Percentiles rank a stretch among this genome's conserved stretches.
These are phyloP conservation scores for Metschnikowia cubensis DNA, from an alignment of 805 yeast species.

Conservation along the genomic window DNA sequence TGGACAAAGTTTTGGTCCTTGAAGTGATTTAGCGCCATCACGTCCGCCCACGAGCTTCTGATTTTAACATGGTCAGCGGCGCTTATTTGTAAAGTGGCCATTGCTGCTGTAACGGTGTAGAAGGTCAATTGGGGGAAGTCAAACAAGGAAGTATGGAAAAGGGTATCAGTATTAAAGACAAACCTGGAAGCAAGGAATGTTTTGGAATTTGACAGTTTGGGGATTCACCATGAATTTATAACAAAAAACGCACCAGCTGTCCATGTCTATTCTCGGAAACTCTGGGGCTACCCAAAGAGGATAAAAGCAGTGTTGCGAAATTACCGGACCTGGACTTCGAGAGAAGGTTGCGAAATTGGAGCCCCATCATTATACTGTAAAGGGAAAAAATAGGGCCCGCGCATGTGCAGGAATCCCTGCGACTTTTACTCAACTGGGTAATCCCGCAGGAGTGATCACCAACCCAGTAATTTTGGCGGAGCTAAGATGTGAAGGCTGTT, in stretches of 20 bases:
- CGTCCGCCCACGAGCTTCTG: conserved; percentile 32
- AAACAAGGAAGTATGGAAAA: neutral
- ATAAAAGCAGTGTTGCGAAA: conserved; percentile 1
- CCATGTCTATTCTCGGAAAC: conserved; percentile 4
- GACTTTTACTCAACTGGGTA: conserved; percentile 1
- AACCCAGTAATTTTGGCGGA: neutral
- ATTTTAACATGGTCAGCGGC: conserved; percentile 19
- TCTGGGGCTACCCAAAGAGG: conserved; percentile 2
- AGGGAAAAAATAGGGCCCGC: neutral
- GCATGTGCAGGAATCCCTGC: neutral
- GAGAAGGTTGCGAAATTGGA: conserved; percentile 3
- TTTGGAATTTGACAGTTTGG: conserved; percentile 2
- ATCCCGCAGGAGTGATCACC: neutral
- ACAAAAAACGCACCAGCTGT: neutral
- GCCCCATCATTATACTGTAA: conserved; percentile 2
- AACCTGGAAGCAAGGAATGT: neutral
- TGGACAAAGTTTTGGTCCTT: conserved; percentile 29
- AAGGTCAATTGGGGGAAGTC: neutral
- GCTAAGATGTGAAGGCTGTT: neutral
- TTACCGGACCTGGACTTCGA: conserved; percentile 2
- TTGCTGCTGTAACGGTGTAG: neutral
- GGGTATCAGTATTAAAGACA: neutral
- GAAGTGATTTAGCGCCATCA: conserved; percentile 26
- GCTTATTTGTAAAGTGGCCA: conserved; percentile 11
- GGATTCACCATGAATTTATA: conserved; percentile 1